These are phyloP conservation scores for Pythium myriotylum DNA, from an alignment of 352 stramenopile species.

Conservation along the genomic window DNA sequence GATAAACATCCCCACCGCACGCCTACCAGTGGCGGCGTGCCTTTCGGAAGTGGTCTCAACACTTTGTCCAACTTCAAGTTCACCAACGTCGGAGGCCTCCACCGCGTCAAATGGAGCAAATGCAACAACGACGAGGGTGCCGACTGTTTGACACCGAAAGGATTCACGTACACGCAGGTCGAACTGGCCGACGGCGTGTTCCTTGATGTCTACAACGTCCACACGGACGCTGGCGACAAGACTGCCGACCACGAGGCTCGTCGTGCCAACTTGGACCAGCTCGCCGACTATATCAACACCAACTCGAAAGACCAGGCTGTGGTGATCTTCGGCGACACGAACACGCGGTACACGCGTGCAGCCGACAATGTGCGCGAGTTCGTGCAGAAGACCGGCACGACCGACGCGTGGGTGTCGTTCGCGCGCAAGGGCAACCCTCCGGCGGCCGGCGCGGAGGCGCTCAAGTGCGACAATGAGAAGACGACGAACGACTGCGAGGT, in stretches of 20 bases:
- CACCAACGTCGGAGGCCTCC: constrained; percentile 35
- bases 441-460: constrained; percentile 35
- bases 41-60: constrained; percentile 50
- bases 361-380: constrained; percentile 49
- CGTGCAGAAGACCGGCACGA: constrained; percentile 29
- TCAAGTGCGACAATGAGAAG: constrained; percentile 37
- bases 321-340: constrained; percentile 58
- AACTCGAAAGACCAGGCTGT: constrained; percentile 52
- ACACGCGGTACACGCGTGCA: constrained; percentile 52
- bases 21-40: constrained; percentile 18
- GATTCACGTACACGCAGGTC: constrained; percentile 48
- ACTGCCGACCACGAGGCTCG: constrained; percentile 37
- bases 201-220: constrained; percentile 57
- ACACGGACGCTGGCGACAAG: constrained; percentile 41
- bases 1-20: constrained; percentile 16
- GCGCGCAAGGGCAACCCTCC: constrained; percentile 37
- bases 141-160: constrained; percentile 62
- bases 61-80: constrained; percentile 48
- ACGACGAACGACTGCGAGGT: constrained; percentile 53
- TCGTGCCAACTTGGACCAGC: constrained; percentile 43
- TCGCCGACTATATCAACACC: constrained; percentile 43
- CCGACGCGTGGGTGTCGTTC: constrained; percentile 48
- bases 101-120: constrained; percentile 46
- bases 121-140: constrained; percentile 49
- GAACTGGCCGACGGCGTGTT: constrained; percentile 44